These are phyloP conservation scores for Rhynchospora pubera DNA, from an alignment of 176 grass and related monocot genomes.

Conservation along the genomic window DNA sequence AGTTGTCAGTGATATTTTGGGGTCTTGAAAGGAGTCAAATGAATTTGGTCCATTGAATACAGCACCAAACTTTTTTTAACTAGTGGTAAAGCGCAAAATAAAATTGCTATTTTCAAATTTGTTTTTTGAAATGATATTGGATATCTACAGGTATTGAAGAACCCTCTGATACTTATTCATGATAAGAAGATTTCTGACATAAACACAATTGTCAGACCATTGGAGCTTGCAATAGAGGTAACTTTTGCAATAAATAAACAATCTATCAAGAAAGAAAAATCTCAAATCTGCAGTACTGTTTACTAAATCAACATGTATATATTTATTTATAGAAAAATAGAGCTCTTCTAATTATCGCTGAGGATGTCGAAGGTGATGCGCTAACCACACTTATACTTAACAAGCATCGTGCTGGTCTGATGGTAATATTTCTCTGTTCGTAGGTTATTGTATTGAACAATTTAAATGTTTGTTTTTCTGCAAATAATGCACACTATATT, in stretches of 20 bases:
- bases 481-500: background rate
- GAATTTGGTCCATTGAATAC: background rate
- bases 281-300: background rate
- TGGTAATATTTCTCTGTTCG: slow-evolving; percentile 42
- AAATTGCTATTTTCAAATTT: background rate
- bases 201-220: slow-evolving; percentile 58
- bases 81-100: background rate
- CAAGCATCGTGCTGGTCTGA: slow-evolving; percentile 76
- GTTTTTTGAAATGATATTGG: background rate
- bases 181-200: slow-evolving; percentile 92
- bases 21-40: background rate
- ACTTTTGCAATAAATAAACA: slow-evolving; percentile 2
- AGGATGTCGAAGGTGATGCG: slow-evolving; percentile 84
- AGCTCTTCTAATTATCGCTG: slow-evolving; percentile 73
- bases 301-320: slow-evolving; percentile 11
- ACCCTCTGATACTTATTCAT: slow-evolving; percentile 90
- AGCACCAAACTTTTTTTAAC: background rate
- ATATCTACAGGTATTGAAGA: slow-evolving; percentile 57
- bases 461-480: background rate
- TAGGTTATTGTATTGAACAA: background rate
- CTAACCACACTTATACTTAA: slow-evolving; percentile 74
- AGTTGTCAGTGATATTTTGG: background rate
- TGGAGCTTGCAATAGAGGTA: slow-evolving; percentile 83
- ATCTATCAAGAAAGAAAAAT: background rate
- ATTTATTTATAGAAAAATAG: slow-evolving; percentile 49